Conservation (phyloP, 345 rosid genomes). For the Zanthoxylum bungeanum region DNA sequence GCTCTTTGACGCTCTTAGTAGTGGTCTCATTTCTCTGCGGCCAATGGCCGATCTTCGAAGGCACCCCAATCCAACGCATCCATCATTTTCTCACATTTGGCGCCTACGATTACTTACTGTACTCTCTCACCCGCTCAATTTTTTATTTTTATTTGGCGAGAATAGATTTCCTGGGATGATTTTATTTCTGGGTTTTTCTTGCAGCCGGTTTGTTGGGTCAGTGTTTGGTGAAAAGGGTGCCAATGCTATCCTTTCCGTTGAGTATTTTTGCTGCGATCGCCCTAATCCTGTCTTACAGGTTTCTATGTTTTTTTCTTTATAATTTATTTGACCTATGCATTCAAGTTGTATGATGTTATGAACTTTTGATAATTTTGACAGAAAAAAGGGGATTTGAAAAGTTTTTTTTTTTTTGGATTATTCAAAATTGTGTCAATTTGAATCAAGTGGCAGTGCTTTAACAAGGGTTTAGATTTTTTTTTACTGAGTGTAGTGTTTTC, state of each 20-base stretch:
- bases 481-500: background rate
- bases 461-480: background rate
- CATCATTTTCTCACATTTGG: conserved; percentile 82
- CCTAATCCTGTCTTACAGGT: conserved; percentile 87
- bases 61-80: conserved; percentile 72
- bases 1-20: conserved; percentile 54
- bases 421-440: background rate
- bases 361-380: background rate
- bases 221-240: conserved; percentile 68
- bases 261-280: conserved; percentile 73
- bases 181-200: conserved; percentile 11
- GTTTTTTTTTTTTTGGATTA: background rate
- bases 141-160: background rate
- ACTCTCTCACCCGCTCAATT: conserved; percentile 1
- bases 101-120: conserved; percentile 82
- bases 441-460: background rate
- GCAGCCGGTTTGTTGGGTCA: conserved; percentile 55
- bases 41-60: conserved; percentile 91
- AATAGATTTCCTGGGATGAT: conserved; percentile 7
- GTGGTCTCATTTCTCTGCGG: conserved; percentile 87
- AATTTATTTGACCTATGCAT: background rate
- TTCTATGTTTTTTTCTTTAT: background rate
- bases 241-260: conserved; percentile 48
- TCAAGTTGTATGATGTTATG: background rate
- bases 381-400: background rate